These are phyloP conservation scores for Penicillium sp. DNA, from an alignment of 2,329 filamentous ascomycete species.

Conservation along the genomic window DNA sequence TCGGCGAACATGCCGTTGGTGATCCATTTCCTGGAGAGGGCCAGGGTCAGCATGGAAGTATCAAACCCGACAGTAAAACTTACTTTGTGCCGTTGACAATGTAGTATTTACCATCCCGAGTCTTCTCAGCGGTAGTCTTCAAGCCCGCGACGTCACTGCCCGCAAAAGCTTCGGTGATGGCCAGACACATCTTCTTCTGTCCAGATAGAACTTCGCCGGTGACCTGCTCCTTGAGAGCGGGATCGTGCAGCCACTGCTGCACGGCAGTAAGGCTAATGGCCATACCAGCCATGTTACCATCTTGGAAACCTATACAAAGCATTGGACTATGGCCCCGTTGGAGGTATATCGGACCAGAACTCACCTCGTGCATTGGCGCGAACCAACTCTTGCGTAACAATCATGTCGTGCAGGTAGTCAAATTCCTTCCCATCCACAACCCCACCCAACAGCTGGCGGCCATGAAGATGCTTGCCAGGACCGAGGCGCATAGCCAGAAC, in stretches of 20 bases:
- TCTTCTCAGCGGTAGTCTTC: constrained; percentile 72
- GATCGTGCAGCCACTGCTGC: constrained; percentile 69
- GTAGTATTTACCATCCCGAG: constrained; percentile 68
- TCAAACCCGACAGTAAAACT: too few relatives aligned
- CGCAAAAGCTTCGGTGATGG: constrained; percentile 84
- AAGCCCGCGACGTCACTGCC: constrained; percentile 77
- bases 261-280: constrained; percentile 75
- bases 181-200: constrained; percentile 82
- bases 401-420: constrained; percentile 81
- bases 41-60: too few relatives aligned
- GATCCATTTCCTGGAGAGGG: constrained; percentile 62
- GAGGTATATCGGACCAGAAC: background rate
- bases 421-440: constrained; percentile 73
- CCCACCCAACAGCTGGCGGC: constrained; percentile 63
- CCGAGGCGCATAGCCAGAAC: constrained; percentile 78
- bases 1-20: constrained; percentile 75
- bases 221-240: constrained; percentile 61
- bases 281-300: constrained; percentile 85
- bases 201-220: constrained; percentile 70
- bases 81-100: constrained; percentile 46
- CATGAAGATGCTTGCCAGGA: constrained; percentile 75
- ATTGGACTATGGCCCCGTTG: background rate
- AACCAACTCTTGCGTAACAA: constrained; percentile 68
- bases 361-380: constrained; percentile 62
- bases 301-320: constrained; percentile 60